phyloP scores from a whole-genome alignment of 352 stramenopile species.

The Globisporangium rhizosaccharum region DNA sequence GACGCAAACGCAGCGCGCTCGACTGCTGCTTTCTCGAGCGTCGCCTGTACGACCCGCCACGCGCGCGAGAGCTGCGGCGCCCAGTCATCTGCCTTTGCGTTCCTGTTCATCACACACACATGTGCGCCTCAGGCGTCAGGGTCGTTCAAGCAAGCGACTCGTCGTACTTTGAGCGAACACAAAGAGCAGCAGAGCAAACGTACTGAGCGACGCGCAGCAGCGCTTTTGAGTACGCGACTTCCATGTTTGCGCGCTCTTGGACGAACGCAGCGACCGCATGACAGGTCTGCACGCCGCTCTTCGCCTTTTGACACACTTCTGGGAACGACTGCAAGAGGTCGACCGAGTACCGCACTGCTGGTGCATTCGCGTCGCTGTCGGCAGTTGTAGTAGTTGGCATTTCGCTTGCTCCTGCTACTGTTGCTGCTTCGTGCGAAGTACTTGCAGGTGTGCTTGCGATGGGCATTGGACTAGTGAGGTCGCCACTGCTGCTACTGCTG shows the following conservation, averaged over 20 bases:
- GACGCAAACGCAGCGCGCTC: constrained; percentile 55
- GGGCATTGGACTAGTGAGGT: no score
- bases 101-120: constrained; percentile 19
- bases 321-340: constrained; percentile 66
- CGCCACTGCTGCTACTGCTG: no score
- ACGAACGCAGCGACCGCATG: constrained; percentile 63
- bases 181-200: constrained; percentile 1
- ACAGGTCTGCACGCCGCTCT: constrained; percentile 70
- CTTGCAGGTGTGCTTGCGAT: no score
- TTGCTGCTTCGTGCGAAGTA: background rate
- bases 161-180: no score
- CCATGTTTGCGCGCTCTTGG: constrained; percentile 46
- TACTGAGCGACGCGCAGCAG: constrained; percentile 61
- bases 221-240: constrained; percentile 56
- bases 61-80: constrained; percentile 47
- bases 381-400: background rate
- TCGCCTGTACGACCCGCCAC: constrained; percentile 53
- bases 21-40: constrained; percentile 40
- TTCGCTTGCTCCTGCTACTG: background rate
- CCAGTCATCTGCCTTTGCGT: constrained; percentile 64
- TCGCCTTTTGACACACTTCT: constrained; percentile 70
- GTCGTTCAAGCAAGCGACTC: background rate
- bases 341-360: constrained; percentile 37
- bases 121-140: background rate
- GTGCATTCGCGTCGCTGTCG: background rate